Evolutionary conservation across 441 rosid species (phyloP).

Genomic region (Pelargonium cotyledonis): DNA sequence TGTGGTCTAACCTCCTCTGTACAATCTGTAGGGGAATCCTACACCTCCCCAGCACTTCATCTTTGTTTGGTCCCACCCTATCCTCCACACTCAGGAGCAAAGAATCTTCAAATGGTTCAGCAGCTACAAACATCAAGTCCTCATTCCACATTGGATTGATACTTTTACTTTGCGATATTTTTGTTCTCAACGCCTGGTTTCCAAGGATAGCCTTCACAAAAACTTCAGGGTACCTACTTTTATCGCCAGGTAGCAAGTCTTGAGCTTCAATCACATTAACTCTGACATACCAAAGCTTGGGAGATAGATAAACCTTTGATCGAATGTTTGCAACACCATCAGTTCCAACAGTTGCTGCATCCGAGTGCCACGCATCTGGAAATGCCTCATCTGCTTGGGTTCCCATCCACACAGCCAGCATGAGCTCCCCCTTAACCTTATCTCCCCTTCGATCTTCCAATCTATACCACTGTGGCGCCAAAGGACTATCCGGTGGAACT

Average conservation of each 20-base stretch:
- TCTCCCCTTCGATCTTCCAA: conserved; percentile 61
- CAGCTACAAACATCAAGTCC: conserved; percentile 63
- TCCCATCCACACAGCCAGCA: conserved; percentile 94
- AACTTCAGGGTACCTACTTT: conserved; percentile 58
- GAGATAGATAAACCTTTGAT: conserved; percentile 60
- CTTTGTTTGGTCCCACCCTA: conserved; percentile 45
- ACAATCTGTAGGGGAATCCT: conserved; percentile 43
- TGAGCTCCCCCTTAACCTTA: conserved; percentile 71
- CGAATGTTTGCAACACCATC: conserved; percentile 40
- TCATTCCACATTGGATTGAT: conserved; percentile 73
- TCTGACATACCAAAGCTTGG: conserved; percentile 73
- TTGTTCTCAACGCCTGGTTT: conserved; percentile 50
- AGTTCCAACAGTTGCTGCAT: conserved; percentile 48
- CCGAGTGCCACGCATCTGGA: conserved; percentile 82
- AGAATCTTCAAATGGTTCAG: conserved; percentile 66
- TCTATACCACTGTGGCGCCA: conserved; percentile 93
- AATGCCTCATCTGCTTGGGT: conserved; percentile 89
- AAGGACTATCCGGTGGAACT: conserved; percentile 84
- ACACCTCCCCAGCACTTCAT: conserved; percentile 46
- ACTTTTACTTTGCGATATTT: conserved; percentile 45
- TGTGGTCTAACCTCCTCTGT: conserved; percentile 61
- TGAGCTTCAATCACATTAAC: conserved; percentile 72
- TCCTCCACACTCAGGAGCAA: conserved; percentile 53
- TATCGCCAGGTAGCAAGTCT: conserved; percentile 58
- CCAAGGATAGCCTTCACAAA: conserved; percentile 53